Evolutionary conservation across 1,139 yeast genomes (phyloP), one percentile per base, ranked within the genome.

Genomic region (Spencermartinsiella ligniputridi): DNA sequence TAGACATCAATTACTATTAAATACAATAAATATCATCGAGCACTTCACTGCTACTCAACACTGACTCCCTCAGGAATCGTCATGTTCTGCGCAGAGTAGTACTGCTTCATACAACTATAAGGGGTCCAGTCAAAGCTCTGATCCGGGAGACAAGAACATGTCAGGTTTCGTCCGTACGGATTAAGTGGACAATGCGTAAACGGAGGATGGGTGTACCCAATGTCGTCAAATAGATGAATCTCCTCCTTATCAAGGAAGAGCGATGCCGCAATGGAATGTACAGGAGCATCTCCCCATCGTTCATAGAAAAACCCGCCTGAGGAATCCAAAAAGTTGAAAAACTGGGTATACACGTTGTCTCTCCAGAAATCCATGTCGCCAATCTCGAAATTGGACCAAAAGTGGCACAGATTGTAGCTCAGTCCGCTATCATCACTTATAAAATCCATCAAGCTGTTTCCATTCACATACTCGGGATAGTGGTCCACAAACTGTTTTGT

Each of bases 261-360:
- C 0, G 95, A 72, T 1, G 88, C 94, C 1, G 92, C 72, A 52
- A 88, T 77, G 2, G 95, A 81, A 66, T 88, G 96, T 19, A 88
- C 79, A 3, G 96, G 96, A 0, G 96, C 96, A 65, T 89, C 96
- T 25, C 96, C 96, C 97, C 97, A 89, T 62, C 96, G 74, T 64
- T 89, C 96, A 64, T 89, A 89, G 68, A 85, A 89, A 69, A 89
- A 89, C 2, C 95, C 95, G 33, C 96, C 96, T 1, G 82, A 73
- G 48, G 71, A 60, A 62, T 89, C 97, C 55, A 89, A 72, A 54
- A 74, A 67, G 16, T 85, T 78, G 57, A 89, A 89, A 65, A 80
- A 89, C 36, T 73, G 74, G 13, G 71, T 64, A 64, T 89, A 89
- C 1, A 81, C 80, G 36, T 76, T 72, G 9, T 78, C 67, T 56